Conservation (phyloP, 345 rosid genomes). For the Acer negundo region DNA sequence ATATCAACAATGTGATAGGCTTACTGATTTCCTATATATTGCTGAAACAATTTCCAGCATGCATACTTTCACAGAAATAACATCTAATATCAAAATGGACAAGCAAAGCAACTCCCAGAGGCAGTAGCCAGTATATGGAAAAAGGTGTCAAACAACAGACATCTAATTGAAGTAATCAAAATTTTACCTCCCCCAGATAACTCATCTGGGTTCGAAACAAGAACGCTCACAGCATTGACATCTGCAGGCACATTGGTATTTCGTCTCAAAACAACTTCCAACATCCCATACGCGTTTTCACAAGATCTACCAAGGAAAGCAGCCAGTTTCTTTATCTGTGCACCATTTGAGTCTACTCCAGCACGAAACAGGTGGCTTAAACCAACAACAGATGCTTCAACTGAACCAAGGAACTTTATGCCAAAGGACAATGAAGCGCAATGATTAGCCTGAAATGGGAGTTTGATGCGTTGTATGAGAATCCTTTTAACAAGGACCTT, state of each 20-base stretch:
- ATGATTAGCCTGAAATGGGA: constrained; percentile 35
- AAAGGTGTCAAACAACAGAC: not conserved
- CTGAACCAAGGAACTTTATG: constrained; percentile 53
- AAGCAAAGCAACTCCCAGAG: not conserved
- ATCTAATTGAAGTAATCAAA: constrained; percentile 12
- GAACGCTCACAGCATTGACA: constrained; percentile 74
- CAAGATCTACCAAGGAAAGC: constrained; percentile 54
- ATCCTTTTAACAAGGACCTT: constrained; percentile 9
- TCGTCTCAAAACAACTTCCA: constrained; percentile 77
- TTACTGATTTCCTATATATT: constrained; percentile 4
- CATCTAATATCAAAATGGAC: not conserved
- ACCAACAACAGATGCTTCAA: constrained; percentile 87
- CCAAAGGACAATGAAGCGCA: constrained; percentile 25
- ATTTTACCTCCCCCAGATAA: constrained; percentile 50
- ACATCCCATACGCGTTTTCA: constrained; percentile 59
- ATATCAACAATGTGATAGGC: not conserved
- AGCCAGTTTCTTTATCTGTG: constrained; percentile 69
- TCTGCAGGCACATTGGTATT: constrained; percentile 68
- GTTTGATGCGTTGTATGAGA: constrained; percentile 1
- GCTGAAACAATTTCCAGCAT: not conserved
- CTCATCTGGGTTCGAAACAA: constrained; percentile 65
- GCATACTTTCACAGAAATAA: constrained; percentile 1
- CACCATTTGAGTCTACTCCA: constrained; percentile 62
- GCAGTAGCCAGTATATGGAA: not conserved
- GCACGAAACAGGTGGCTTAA: constrained; percentile 72